Percentiles rank a stretch among this genome's conserved stretches.
phyloP scores from a whole-genome alignment of 192 early-diverging fungal genomes.

The Obelidium mucronatum region DNA sequence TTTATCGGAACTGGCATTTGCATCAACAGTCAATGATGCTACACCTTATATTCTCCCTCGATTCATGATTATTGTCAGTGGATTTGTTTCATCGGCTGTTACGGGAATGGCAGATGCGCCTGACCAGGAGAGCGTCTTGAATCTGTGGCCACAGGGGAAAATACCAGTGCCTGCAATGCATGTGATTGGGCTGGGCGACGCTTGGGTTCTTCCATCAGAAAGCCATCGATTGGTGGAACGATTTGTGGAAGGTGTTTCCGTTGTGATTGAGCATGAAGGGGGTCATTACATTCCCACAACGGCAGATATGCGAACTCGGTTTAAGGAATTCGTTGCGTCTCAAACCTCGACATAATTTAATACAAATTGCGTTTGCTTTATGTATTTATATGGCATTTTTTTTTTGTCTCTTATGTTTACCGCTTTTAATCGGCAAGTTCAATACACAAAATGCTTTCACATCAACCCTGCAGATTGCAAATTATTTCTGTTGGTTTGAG shows the following conservation, averaged over 20 bases:
- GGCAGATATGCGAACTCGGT: constrained; percentile 38
- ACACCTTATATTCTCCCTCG: constrained; percentile 13
- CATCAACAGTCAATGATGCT: neutral
- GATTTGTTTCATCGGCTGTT: constrained; percentile 41
- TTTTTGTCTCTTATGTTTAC: neutral
- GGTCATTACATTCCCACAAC: constrained; percentile 50
- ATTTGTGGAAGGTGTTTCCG: neutral
- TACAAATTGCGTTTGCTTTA: neutral
- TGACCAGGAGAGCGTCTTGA: neutral
- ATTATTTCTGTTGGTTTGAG: constrained; percentile 14
- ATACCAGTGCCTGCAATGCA: constrained; percentile 37
- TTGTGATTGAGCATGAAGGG: constrained; percentile 17
- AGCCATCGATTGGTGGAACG: constrained; percentile 13
- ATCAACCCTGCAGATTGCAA: constrained; percentile 17
- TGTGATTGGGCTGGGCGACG: constrained; percentile 45
- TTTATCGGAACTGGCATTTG: constrained; percentile 30
- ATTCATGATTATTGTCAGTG: constrained; percentile 46
- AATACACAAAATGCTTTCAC: neutral
- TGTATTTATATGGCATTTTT: neutral
- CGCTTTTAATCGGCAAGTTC: neutral
- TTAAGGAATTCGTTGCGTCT: constrained; percentile 43
- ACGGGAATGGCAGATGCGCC: constrained; percentile 22
- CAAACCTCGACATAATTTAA: neutral
- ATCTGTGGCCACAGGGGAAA: constrained; percentile 1
- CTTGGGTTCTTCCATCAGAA: constrained; percentile 36